These are phyloP conservation scores for Apiospora sp. DNA, from an alignment of 2,329 filamentous ascomycete genomes.

Conservation along the genomic window DNA sequence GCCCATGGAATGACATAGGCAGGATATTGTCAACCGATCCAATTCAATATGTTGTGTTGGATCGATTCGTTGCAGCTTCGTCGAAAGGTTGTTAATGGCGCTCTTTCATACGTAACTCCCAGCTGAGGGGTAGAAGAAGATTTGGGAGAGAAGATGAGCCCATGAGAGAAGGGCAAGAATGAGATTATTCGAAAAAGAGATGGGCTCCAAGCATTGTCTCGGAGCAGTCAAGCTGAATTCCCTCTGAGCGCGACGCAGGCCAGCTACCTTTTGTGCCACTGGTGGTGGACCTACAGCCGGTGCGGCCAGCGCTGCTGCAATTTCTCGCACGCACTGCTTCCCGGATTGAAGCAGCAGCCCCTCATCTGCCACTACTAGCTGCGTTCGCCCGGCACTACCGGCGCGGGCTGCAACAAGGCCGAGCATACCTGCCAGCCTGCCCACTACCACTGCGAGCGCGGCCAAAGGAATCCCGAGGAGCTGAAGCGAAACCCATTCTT, in stretches of 20 bases:
- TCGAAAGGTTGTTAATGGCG: too few relatives aligned
- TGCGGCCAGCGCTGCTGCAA: not conserved
- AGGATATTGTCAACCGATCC: too few relatives aligned
- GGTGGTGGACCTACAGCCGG: not conserved
- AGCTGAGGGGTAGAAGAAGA: too few relatives aligned
- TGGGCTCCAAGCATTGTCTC: conserved; percentile 91
- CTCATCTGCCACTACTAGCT: conserved; percentile 8
- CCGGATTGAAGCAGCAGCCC: not conserved
- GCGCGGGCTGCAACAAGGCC: not conserved
- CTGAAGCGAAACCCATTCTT: conserved; percentile 96
- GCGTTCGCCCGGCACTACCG: not conserved
- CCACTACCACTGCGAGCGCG: not conserved
- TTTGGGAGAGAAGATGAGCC: too few relatives aligned
- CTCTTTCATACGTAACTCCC: too few relatives aligned
- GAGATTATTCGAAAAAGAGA: too few relatives aligned
- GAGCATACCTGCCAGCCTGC: not conserved
- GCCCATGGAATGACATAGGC: too few relatives aligned
- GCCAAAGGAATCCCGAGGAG: conserved; percentile 63
- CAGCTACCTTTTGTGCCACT: not conserved
- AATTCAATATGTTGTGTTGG: too few relatives aligned
- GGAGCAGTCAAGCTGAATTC: conserved; percentile 79
- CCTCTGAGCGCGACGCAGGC: conserved; percentile 50
- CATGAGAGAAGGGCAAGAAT: too few relatives aligned
- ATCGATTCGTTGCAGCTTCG: too few relatives aligned
- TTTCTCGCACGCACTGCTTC: not conserved